Evolutionary conservation across 768 basidiomycete species (phyloP).

Genomic region (Mycena vitilis): DNA sequence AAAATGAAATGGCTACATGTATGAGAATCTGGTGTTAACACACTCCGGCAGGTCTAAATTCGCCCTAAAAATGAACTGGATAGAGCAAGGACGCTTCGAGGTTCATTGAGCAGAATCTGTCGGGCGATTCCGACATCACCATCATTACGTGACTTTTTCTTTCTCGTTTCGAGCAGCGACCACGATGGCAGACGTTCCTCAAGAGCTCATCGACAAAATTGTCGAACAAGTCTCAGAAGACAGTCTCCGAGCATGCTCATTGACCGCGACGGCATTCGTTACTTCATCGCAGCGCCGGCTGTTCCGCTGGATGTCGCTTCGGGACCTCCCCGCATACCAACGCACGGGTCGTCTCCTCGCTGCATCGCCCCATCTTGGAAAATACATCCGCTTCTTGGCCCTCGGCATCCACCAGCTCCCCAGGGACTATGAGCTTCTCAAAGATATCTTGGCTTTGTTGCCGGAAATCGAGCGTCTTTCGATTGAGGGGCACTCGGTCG

Average conservation of each 20-base stretch:
- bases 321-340: constrained; percentile 3
- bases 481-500: background rate
- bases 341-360: background rate
- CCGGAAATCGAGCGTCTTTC: constrained; percentile 8
- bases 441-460: background rate
- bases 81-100: too few species aligned
- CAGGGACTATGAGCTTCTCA: background rate
- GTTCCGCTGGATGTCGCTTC: constrained; percentile 6
- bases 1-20: too few species aligned
- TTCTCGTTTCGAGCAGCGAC: background rate
- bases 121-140: too few species aligned
- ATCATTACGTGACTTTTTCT: too few species aligned
- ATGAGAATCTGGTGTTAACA: too few species aligned
- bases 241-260: constrained; percentile 13
- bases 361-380: constrained; percentile 16
- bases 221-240: constrained; percentile 1
- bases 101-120: too few species aligned
- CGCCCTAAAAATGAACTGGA: too few species aligned
- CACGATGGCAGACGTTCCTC: background rate
- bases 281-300: constrained; percentile 11
- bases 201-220: constrained; percentile 20
- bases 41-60: too few species aligned
- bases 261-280: constrained; percentile 10
- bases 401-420: background rate
- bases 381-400: constrained; percentile 2